phyloP scores from a whole-genome alignment of 805 yeast species.

The Candida sanyiensis region DNA sequence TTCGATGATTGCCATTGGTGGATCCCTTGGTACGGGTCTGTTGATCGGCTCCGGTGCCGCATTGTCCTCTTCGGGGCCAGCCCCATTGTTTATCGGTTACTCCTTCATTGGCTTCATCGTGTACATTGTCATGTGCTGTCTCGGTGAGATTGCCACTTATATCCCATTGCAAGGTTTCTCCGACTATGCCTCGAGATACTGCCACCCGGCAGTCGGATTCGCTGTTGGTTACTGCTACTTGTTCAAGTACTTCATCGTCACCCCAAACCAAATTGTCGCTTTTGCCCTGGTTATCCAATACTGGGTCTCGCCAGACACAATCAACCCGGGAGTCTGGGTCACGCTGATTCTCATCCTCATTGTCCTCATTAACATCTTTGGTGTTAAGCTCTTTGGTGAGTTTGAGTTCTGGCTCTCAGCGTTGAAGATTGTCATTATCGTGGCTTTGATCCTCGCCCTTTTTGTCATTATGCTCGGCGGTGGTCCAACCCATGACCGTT shows the following conservation, averaged over 20 bases:
- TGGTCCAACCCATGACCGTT: slow-evolving; percentile 64
- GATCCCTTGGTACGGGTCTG: slow-evolving; percentile 78
- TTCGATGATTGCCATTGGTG: slow-evolving; percentile 76
- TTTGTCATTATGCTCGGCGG: slow-evolving; percentile 69
- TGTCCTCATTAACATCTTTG: slow-evolving; percentile 41
- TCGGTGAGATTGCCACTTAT: slow-evolving; percentile 63
- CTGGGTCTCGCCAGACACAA: slow-evolving; percentile 38
- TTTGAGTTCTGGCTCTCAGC: slow-evolving; percentile 44
- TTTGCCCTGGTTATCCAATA: slow-evolving; percentile 42
- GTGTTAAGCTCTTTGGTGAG: slow-evolving; percentile 50
- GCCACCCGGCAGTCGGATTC: slow-evolving; percentile 18
- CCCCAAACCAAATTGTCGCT: slow-evolving; percentile 42
- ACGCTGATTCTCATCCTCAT: slow-evolving; percentile 36
- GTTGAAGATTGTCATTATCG: slow-evolving; percentile 45
- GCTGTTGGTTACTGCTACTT: slow-evolving; percentile 23
- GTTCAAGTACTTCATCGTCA: slow-evolving; percentile 17
- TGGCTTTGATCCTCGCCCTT: slow-evolving; percentile 59
- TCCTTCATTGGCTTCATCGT: slow-evolving; percentile 62
- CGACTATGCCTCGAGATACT: slow-evolving; percentile 46
- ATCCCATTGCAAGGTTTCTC: slow-evolving; percentile 58
- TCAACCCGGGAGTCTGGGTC: slow-evolving; percentile 59
- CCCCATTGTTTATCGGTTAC: slow-evolving; percentile 44
- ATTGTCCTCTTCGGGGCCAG: slow-evolving; percentile 67
- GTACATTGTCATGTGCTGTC: slow-evolving; percentile 56
- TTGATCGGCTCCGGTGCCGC: slow-evolving; percentile 74